Evolutionary conservation across 1,284 basidiomycete species (phyloP), one percentile per base, ranked within the genome.

Genomic region (Irpex sp.): DNA sequence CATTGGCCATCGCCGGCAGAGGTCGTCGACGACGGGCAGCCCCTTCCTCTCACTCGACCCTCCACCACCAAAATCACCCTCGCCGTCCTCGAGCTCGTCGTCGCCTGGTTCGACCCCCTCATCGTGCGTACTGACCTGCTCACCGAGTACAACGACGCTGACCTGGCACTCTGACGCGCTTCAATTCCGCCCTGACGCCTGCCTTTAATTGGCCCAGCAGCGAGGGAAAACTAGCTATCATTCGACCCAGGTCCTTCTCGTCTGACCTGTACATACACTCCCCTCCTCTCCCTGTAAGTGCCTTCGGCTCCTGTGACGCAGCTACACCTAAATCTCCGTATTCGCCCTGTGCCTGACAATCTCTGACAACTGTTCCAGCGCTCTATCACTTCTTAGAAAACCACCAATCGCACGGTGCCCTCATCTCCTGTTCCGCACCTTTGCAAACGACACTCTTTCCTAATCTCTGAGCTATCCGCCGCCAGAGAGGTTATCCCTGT

Each of bases 221-320:
- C 64, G 64, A 63, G 64, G 64, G 64, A 63, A 63, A 63, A 63
- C 56, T 57, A 56, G 51, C 19, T 58, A 36, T 63, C 37, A 60
- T 51, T 57, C 53, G 51, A 39, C 51, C 58, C 51, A 16, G 19
- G n/a, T 33, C 56, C 45, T 60, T 14, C 37, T 51, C 55, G 35
- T 28, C 52, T 35, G 42, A 39, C n/a, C 33, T 52, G 52, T 36
- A 52, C 56, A 58, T 23, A 37, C 19, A n/a, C 37, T 5, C 9
- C n/a, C 45, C 19, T 9, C 36, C 37, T 14, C 16, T 28, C 45
- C 33, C 47, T 47, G n/a, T 33, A 16, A 35, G 42, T 49, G 28
- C 35, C 55, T 45, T 14, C 23, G 5, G 8, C 33, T 56, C 35
- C 18, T 56, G 49, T 37, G 52, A 51, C 19, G 51, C 14, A 19